Evolutionary conservation across 208 protist genomes (phyloP), one percentile per base, ranked within the genome.

Genomic region (Trypanosoma rangeli): DNA sequence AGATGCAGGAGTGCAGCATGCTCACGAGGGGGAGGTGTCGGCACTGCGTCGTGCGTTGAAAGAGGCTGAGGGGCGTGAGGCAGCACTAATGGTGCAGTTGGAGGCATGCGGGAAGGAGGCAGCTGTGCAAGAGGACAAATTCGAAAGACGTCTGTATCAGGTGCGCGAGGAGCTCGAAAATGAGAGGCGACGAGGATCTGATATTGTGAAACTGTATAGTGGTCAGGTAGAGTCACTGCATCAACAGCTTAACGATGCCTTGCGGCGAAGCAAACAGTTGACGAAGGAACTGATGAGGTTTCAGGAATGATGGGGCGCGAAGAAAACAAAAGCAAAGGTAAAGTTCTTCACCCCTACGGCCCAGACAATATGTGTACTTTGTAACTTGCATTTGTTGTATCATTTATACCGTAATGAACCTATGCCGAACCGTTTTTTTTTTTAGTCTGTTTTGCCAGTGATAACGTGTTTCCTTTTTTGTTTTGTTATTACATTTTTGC

Each of bases 191-290:
- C 70, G 82, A 48, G 78, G 72, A 61, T 73, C 75, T 46, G 80
- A 89, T 54, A 56, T 91, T 63, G 88, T 89, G 63, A 71, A 79
- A 66, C 77, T 89, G 22, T 90, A 87, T 60, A 70, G 81, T 64
- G 70, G 71, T 55, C 83, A 94, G 70, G 58, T 89, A 26, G 72
- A 89, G 69, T 80, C 78, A 15, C 62, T 91, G 42, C 83, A 90
- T 53, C 62, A 76, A 7, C 83, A 90, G 67, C 78, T 94, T 22
- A 73, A 74, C 48, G 80, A 90, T 16, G 71, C 82, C 0, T 64
- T 80, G 71, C n/a, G 33, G 39, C 28, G 73, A 59, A 77, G 70
- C 26, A 68, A 59, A 49, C 57, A 76, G 26, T 71, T 85, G 10
- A 66, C 66, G 5, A 70, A 60, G 15, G 60, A 66, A 16, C 35